phyloP scores from a whole-genome alignment of 148 eudicot species.

The Vaccinium vitisidaea region DNA sequence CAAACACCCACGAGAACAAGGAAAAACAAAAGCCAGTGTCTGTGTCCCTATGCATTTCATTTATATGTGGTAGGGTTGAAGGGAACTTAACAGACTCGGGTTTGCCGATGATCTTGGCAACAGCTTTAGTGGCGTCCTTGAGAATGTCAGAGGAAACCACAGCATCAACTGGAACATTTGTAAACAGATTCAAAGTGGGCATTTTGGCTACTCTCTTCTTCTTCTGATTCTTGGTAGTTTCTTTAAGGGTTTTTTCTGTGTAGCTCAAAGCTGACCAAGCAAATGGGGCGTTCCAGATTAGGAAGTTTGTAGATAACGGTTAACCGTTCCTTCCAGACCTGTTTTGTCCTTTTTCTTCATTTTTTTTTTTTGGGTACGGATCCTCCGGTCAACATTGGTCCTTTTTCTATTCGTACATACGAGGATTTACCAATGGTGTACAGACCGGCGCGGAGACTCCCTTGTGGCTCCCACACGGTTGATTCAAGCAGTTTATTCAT shows the following conservation, averaged over 20 bases:
- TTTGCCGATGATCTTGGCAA: conserved; percentile 84
- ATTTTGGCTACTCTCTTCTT: conserved; percentile 27
- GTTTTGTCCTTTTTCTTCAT: background rate
- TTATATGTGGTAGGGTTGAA: background rate
- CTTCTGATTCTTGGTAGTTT: background rate
- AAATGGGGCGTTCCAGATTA: conserved; percentile 2
- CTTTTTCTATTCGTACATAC: no score
- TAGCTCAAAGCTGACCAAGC: background rate
- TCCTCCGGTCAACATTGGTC: no score
- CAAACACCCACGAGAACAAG: no score
- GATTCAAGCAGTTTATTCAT: no score
- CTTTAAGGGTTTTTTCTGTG: background rate
- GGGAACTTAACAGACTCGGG: conserved; percentile 68
- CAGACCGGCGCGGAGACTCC: no score
- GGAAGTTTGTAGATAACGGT: conserved; percentile 3
- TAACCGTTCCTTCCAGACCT: background rate
- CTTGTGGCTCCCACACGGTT: no score
- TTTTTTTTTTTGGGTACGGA: no score
- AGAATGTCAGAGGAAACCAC: conserved; percentile 85
- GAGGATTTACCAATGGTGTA: no score
- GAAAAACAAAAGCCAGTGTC: background rate
- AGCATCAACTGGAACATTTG: conserved; percentile 82
- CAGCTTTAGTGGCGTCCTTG: conserved; percentile 91
- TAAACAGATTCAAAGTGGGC: conserved; percentile 89
- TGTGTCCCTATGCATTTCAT: background rate